Base-by-base conservation (phyloP, 2,329 filamentous ascomycete species). In the Cladosporium cucumerinum region DNA sequence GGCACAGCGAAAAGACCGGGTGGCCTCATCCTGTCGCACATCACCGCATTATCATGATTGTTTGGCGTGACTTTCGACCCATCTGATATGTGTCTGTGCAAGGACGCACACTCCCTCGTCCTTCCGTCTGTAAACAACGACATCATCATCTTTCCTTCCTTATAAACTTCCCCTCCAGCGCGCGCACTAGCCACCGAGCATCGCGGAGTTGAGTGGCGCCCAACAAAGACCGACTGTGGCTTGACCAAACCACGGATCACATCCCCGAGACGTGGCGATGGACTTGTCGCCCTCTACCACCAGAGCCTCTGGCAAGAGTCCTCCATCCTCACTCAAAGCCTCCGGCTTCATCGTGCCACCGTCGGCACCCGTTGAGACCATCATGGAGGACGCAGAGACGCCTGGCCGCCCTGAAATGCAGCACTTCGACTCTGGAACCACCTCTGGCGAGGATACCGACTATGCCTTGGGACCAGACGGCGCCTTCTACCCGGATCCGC, bases 381-480 rank as follows among this genome's bases (percentile, higher is more conserved):
- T 73, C 68, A 76, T 76, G 73, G 73, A 75, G 73, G 73, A 75
- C 54, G 58, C 64, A 48, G 70, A 73, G 23, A 61, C 62, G 28
- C 72, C 73, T 46, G 63, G 66, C 30, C 70, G 73, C 16, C 74
- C 75, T 11, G 71, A 71, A 30, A 61, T 76, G 58, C 66, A 71
- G 60, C 72, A 72, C 28, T 73, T 73, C 68, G 72, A 52, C 49
- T 70, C 69, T 18, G 73, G 72, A 52, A 75, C 73, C 57, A 71
- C 69, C 32, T 72, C 70, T 28, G 72, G 71, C 60, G 70, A 69
- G 11, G 68, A 67, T 23, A 70, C 70, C 28, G 69, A 71, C 10
- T 70, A 72, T 54, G 64, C 55, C 51, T 54, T 65, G 7, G 65
- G 64, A 14, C 67, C 67, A 39, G 67, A 69, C 30, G 65, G 62